Percentiles rank a stretch among this genome's conserved stretches.
Conservation (phyloP, 75 land plant genomes). For the Azolla pinnata region DNA sequence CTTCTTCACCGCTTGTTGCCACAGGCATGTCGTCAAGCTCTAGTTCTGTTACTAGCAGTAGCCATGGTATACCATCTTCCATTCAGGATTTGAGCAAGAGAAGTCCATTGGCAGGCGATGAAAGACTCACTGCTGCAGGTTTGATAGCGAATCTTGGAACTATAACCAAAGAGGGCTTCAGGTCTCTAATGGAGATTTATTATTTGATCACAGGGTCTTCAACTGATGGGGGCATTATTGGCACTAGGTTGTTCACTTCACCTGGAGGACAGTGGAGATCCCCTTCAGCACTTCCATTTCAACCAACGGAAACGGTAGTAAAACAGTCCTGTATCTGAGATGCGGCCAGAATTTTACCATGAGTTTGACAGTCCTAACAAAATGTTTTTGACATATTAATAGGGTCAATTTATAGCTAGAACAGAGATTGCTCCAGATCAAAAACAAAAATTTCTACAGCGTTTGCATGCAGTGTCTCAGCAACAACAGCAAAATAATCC, state of each 20-base stretch:
- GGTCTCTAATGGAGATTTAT: slow-evolving; percentile 26
- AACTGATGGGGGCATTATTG: slow-evolving; percentile 38
- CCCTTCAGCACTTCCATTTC: slow-evolving; percentile 55
- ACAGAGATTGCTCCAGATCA: slow-evolving; percentile 88
- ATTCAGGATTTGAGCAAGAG: slow-evolving; percentile 42
- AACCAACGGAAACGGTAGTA: slow-evolving; percentile 57
- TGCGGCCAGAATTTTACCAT: slow-evolving; percentile 1
- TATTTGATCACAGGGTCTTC: slow-evolving; percentile 30
- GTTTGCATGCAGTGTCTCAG: slow-evolving; percentile 66
- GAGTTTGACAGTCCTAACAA: too few relatives aligned
- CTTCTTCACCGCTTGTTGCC: slow-evolving; percentile 32
- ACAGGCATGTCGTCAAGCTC: slow-evolving; percentile 18
- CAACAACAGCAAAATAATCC: slow-evolving; percentile 48
- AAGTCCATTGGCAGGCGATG: slow-evolving; percentile 47
- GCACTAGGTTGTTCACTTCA: slow-evolving; percentile 43
- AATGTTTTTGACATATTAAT: too few relatives aligned
- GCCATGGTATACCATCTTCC: slow-evolving; percentile 30
- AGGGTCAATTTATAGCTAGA: slow-evolving; percentile 72
- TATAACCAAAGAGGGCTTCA: too few relatives aligned
- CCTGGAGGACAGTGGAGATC: slow-evolving; percentile 89
- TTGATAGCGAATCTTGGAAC: slow-evolving; percentile 31
- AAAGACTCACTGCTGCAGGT: slow-evolving; percentile 40
- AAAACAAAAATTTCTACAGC: slow-evolving; percentile 77
- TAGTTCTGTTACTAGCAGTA: slow-evolving; percentile 24
- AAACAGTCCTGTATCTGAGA: too few relatives aligned